These are phyloP conservation scores for Excoecaria agallocha DNA, from an alignment of 345 rosid species.

Conservation along the genomic window DNA sequence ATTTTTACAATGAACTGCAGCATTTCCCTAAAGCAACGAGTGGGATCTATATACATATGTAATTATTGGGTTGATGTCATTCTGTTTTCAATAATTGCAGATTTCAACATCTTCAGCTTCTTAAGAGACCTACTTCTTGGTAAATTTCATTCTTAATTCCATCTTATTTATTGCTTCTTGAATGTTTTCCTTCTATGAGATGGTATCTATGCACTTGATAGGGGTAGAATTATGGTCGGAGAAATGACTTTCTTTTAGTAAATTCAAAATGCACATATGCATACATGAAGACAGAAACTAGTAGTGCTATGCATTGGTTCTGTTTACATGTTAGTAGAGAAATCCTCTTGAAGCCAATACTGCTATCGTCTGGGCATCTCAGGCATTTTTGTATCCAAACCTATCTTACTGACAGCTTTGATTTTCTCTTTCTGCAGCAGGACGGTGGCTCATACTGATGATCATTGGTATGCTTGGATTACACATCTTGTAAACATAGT, in stretches of 20 bases:
- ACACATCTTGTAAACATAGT: neutral
- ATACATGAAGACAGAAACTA: neutral
- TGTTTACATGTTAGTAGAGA: neutral
- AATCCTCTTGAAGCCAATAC: neutral
- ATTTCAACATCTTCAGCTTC: neutral
- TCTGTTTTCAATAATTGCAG: neutral
- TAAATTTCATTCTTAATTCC: neutral
- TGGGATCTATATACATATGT: neutral
- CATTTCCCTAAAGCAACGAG: neutral
- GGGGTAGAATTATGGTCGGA: too few species aligned
- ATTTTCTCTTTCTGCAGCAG: slow-evolving; percentile 6
- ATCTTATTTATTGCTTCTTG: neutral
- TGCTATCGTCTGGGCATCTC: neutral
- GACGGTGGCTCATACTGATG: neutral
- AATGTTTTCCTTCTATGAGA: neutral
- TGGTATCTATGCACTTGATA: neutral
- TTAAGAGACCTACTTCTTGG: neutral
- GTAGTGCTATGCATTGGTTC: neutral
- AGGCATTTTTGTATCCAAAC: neutral
- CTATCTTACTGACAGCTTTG: neutral
- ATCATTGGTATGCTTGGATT: slow-evolving; percentile 12
- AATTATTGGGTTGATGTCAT: neutral
- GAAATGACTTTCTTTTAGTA: neutral
- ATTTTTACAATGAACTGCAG: neutral
- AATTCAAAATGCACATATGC: neutral